These are phyloP conservation scores for Knoxia roxburghii DNA, from an alignment of 257 asterid genomes.

Conservation along the genomic window DNA sequence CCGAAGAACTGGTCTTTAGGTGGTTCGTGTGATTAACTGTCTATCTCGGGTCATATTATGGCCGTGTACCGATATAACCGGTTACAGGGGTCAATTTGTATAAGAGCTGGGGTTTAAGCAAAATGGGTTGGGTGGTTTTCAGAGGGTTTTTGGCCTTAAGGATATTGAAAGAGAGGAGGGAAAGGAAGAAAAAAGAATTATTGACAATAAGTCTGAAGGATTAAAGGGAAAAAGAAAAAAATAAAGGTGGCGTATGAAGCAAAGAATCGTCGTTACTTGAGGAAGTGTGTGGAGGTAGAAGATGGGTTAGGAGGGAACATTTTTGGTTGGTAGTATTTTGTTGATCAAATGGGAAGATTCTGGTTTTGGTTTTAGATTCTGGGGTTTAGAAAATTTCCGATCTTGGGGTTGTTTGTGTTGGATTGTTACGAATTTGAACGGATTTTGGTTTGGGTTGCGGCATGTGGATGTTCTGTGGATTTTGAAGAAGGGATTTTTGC, in stretches of 20 bases:
- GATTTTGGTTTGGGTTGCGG: too few relatives aligned
- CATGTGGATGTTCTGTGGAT: neutral
- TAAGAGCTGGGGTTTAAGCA: conserved; percentile 92
- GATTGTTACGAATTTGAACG: neutral
- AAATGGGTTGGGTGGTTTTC: conserved; percentile 50
- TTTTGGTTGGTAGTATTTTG: neutral
- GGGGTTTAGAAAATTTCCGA: conserved; percentile 13
- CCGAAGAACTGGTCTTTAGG: conserved; percentile 75
- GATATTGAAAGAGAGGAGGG: neutral
- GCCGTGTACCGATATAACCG: conserved; percentile 42
- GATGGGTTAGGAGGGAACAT: conserved; percentile 15
- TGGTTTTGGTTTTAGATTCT: neutral
- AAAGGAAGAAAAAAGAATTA: neutral
- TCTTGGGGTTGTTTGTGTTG: conserved; percentile 15
- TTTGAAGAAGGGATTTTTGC: conserved; percentile 1
- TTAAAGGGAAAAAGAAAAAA: neutral
- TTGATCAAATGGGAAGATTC: conserved; percentile 11
- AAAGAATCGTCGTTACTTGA: neutral
- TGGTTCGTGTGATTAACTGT: conserved; percentile 48
- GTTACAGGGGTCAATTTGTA: conserved; percentile 61
- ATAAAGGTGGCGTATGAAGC: conserved; percentile 3
- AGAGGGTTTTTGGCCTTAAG: conserved; percentile 58
- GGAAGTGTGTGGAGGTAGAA: conserved; percentile 8
- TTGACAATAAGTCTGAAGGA: neutral
- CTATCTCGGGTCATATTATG: conserved; percentile 37